A percentile compares a stretch with the other conserved stretches of the same genome.
Evolutionary conservation across 352 stramenopile species (phyloP).

Genomic region (Phytophthora pseudosyringae): DNA sequence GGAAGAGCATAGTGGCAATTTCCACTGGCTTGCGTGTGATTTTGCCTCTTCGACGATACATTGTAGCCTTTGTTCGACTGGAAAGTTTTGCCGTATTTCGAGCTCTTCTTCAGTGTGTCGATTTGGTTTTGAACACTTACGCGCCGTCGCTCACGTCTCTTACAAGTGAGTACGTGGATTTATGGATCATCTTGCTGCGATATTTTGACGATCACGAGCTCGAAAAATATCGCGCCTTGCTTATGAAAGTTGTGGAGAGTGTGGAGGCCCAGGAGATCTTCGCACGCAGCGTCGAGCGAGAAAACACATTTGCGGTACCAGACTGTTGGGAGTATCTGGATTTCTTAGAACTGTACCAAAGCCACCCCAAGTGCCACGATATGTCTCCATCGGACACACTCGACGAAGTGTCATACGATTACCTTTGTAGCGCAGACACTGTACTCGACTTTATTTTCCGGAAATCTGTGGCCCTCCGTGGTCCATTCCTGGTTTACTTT

Average conservation of each 20-base stretch:
- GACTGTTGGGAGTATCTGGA: conserved; percentile 45
- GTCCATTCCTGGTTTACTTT: conserved; percentile 53
- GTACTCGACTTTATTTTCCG: conserved; percentile 36
- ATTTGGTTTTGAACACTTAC: conserved; percentile 49
- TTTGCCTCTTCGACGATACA: conserved; percentile 55
- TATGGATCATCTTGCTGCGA: conserved; percentile 52
- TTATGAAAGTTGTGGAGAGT: conserved; percentile 48
- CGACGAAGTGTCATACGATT: conserved; percentile 31
- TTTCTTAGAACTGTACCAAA: conserved; percentile 39
- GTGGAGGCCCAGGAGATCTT: conserved; percentile 45
- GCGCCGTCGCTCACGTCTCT: conserved; percentile 33
- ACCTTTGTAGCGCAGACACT: conserved; percentile 26
- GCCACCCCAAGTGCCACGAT: conserved; percentile 29
- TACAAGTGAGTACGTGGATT: conserved; percentile 46
- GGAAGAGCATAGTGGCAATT: conserved; percentile 39
- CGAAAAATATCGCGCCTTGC: conserved; percentile 45
- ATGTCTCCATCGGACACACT: conserved; percentile 22
- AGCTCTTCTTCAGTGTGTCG: conserved; percentile 53
- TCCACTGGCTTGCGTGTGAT: conserved; percentile 48
- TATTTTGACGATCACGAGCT: conserved; percentile 61
- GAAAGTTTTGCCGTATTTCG: conserved; percentile 51
- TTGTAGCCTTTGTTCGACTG: conserved; percentile 39
- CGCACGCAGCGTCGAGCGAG: conserved; percentile 20
- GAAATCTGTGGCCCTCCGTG: conserved; percentile 31
- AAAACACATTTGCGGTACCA: conserved; percentile 30